Base-by-base conservation (phyloP, 1,139 yeast genomes). In the Hemisphaericaspora xylofermentans region DNA sequence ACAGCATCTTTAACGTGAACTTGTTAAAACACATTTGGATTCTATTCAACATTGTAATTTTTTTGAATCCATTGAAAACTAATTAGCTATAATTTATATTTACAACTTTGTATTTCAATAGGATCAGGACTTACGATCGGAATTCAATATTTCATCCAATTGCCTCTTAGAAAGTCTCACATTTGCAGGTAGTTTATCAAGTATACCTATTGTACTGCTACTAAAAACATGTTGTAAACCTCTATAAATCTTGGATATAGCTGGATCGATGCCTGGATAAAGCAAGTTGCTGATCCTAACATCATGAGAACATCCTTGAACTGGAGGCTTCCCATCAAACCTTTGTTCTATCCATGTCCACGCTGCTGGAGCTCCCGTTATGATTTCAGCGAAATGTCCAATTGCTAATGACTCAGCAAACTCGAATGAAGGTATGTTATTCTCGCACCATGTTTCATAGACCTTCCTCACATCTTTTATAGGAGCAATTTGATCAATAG, bases 301-400 rank as follows among this genome's bases (percentile, higher is more conserved):
- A 1, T 57, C 55, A 15, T 46, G 51, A 24, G 45, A 38, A 43
- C 71, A 66, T 2, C 71, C 71, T 12, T 50, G 22, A 12, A 63
- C 61, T 2, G 66, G 51, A 3, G 38, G 25, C 4, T 35, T 47
- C 13, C 66, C 67, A 4, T 49, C 43, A 27, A 57, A 47, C 19
- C 49, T 46, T 17, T 48, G 45, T 24, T 49, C 40, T 3, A 61
- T 35, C 68, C 68, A 64, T 3, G 58, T 57, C 16, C 61, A 43
- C 2, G 61, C 69, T 1, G 68, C 68, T 9, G 66, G 66, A 33
- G 56, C 51, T 10, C 70, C 69, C 33, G 56, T 52, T 14, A 50
- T 29, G 5, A 50, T 32, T 43, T 61, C 68, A 6, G 57, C 44
- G 22, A 58, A 37, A 44, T 64, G 70, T 14, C 67, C 66, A 28